phyloP scores from a whole-genome alignment of 805 yeast genomes.

The Saturnispora silvae region DNA sequence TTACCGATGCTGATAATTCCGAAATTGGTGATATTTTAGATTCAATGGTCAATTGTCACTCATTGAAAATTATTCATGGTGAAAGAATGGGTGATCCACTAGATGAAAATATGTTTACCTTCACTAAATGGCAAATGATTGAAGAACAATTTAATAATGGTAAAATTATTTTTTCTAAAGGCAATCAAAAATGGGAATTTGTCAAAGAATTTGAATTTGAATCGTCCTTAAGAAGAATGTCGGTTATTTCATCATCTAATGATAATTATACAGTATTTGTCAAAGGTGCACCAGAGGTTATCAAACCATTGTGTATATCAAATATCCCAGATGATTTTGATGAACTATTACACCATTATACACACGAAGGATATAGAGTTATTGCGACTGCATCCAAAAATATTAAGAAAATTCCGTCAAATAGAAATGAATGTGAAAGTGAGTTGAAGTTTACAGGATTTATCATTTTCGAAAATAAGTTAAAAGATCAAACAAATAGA shows the following conservation, averaged over 20 bases:
- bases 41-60: constrained; percentile 74
- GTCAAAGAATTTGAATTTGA: constrained; percentile 67
- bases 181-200: constrained; percentile 24
- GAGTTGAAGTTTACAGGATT: constrained; percentile 74
- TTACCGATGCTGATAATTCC: constrained; percentile 14
- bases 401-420: constrained; percentile 22
- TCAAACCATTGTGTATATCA: constrained; percentile 62
- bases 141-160: constrained; percentile 34
- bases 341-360: constrained; percentile 67
- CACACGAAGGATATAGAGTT: constrained; percentile 90
- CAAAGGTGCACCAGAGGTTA: constrained; percentile 97
- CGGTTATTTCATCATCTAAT: constrained; percentile 48
- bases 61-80: constrained; percentile 66
- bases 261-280: constrained; percentile 41
- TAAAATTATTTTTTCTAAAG: constrained; percentile 4
- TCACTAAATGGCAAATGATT: constrained; percentile 64
- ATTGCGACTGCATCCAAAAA: constrained; percentile 78
- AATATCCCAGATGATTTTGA: constrained; percentile 69
- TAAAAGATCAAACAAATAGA: constrained; percentile 56
- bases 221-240: constrained; percentile 81
- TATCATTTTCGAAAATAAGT: constrained; percentile 83
- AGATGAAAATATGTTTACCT: constrained; percentile 88
- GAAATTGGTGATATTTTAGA: constrained; percentile 24
- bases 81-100: constrained; percentile 89
- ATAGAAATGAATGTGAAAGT: constrained; percentile 60